Percentiles rank a stretch among this genome's conserved stretches.
Conservation (phyloP, 192 early-diverging fungal species). For the Gorgonomyces haynaldii region DNA sequence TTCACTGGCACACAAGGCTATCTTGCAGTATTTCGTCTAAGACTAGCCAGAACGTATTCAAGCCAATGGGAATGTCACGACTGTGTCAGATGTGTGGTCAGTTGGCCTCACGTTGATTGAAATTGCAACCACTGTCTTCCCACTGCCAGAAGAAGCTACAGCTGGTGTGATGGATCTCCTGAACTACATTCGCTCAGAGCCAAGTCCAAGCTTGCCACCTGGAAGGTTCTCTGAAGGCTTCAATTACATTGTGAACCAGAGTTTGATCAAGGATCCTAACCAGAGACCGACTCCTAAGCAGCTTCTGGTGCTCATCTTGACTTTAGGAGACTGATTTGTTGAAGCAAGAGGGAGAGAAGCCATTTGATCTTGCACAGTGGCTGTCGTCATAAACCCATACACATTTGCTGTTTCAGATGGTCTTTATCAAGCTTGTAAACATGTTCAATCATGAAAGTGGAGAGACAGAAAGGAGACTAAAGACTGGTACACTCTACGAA, state of each 20-base stretch:
- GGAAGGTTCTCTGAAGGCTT: conserved; percentile 57
- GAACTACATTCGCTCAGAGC: conserved; percentile 80
- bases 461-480: too few species aligned
- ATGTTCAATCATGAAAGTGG: too few species aligned
- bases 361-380: too few species aligned
- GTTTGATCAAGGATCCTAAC: conserved; percentile 6
- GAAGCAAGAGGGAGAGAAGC: too few species aligned
- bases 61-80: conserved; percentile 58
- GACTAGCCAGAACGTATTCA: conserved; percentile 87
- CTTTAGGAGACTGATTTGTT: too few species aligned
- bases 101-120: conserved; percentile 82
- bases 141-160: conserved; percentile 69
- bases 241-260: conserved; percentile 42
- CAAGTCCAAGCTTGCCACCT: conserved; percentile 62
- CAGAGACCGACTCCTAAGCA: conserved; percentile 3
- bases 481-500: too few species aligned
- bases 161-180: conserved; percentile 78
- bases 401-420: too few species aligned
- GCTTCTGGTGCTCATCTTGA: conserved; percentile 1
- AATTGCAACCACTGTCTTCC: conserved; percentile 80
- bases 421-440: too few species aligned
- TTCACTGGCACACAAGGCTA: conserved; percentile 93
- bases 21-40: conserved; percentile 45
- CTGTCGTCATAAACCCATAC: too few species aligned
- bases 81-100: conserved; percentile 95